Evolutionary conservation across 495 filamentous ascomycete genomes (phyloP).

Genomic region (Daldinia concentrica): DNA sequence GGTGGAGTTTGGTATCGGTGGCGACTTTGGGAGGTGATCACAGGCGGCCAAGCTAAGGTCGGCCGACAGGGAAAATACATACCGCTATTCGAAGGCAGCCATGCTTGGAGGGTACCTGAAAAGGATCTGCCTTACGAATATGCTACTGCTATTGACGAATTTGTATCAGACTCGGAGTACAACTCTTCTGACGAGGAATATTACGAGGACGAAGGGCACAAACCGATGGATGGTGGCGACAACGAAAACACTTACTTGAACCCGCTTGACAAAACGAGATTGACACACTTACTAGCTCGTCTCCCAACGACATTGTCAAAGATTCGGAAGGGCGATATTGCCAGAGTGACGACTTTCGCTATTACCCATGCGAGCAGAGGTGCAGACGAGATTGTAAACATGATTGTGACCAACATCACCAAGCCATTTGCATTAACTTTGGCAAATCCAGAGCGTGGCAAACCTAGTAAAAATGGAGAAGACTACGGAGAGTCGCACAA

Average conservation of each 20-base stretch:
- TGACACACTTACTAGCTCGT: conserved; percentile 80
- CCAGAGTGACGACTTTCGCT: conserved; percentile 86
- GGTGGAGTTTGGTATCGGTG: conserved; percentile 89
- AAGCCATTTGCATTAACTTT: conserved; percentile 73
- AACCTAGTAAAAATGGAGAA: conserved; percentile 55
- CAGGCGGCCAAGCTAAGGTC: conserved; percentile 56
- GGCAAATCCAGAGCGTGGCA: conserved; percentile 58
- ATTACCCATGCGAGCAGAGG: conserved; percentile 81
- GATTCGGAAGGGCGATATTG: conserved; percentile 86
- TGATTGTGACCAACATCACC: conserved; percentile 83
- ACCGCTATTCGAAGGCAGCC: conserved; percentile 74
- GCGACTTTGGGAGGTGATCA: conserved; percentile 86
- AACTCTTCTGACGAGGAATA: conserved; percentile 89
- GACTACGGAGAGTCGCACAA: conserved; percentile 45
- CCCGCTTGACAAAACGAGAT: conserved; percentile 83
- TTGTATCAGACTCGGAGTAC: conserved; percentile 85
- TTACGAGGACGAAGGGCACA: conserved; percentile 75
- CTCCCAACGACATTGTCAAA: conserved; percentile 79
- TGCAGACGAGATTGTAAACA: conserved; percentile 87
- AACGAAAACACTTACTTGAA: conserved; percentile 80
- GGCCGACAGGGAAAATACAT: conserved; percentile 55
- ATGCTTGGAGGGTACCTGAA: conserved; percentile 77
- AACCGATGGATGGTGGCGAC: conserved; percentile 61
- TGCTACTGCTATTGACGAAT: conserved; percentile 74
- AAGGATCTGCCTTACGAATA: conserved; percentile 76